phyloP scores from a whole-genome alignment of 768 basidiomycete genomes.

The Rhodotorula graminis region DNA sequence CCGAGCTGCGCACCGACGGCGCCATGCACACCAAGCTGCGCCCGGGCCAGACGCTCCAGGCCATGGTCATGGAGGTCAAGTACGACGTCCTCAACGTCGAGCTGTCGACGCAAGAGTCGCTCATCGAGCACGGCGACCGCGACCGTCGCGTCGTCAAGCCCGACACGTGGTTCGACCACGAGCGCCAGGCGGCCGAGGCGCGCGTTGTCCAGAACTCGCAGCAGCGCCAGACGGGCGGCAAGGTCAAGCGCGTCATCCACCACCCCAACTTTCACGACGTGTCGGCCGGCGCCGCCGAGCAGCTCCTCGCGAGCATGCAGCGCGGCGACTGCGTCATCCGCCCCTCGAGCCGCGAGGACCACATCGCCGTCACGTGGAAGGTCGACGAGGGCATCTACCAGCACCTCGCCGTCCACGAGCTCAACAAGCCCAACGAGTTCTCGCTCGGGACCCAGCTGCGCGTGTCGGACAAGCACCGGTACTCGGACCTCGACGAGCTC shows the following conservation, averaged over 20 bases:
- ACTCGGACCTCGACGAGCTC: constrained; percentile 90
- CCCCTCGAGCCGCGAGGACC: constrained; percentile 86
- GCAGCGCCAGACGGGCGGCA: constrained; percentile 71
- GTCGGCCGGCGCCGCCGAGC: constrained; percentile 82
- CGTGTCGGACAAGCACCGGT: constrained; percentile 58
- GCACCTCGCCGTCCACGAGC: constrained; percentile 65
- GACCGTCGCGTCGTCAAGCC: constrained; percentile 14
- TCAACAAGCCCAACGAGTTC: constrained; percentile 50
- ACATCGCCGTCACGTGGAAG: constrained; percentile 98
- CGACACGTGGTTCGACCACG: constrained; percentile 45
- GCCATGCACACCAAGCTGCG: constrained; percentile 26
- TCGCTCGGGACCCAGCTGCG: constrained; percentile 47
- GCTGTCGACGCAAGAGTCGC: constrained; percentile 55
- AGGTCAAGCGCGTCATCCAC: constrained; percentile 79
- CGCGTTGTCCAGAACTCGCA: not conserved
- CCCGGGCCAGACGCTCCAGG: constrained; percentile 74
- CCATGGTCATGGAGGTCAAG: constrained; percentile 66
- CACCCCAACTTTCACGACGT: constrained; percentile 98
- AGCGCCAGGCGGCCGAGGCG: constrained; percentile 52
- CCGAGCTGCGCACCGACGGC: constrained; percentile 54
- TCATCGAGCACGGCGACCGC: constrained; percentile 48
- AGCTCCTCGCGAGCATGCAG: constrained; percentile 79
- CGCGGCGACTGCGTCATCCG: constrained; percentile 94
- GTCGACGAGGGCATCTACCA: constrained; percentile 93
- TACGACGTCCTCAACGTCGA: constrained; percentile 65